These are phyloP conservation scores for Trichoderma koningiopsis DNA, from an alignment of 2,329 filamentous ascomycete genomes.

Conservation along the genomic window DNA sequence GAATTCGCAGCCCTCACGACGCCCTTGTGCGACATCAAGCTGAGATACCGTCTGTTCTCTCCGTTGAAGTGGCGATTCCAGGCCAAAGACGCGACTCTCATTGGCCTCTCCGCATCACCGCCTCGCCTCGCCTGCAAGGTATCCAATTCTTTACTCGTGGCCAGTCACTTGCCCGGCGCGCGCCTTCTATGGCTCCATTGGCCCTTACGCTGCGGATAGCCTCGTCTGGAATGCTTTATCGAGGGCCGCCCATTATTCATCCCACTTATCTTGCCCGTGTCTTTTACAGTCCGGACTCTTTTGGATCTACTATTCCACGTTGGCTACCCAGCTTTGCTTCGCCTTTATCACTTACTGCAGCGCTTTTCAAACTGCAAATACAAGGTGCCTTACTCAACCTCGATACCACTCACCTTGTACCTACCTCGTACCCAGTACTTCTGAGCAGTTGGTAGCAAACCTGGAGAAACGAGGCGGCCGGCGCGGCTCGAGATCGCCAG, in stretches of 20 bases:
- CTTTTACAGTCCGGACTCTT: background rate
- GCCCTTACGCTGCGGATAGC: background rate
- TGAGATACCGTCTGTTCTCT: conserved; percentile 21
- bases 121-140: conserved; percentile 6
- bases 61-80: conserved; percentile 22
- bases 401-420: background rate
- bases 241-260: background rate
- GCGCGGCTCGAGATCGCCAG: conserved; percentile 15
- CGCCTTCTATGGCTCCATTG: background rate
- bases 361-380: background rate
- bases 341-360: background rate
- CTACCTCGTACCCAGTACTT: background rate
- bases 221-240: background rate
- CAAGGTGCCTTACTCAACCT: background rate
- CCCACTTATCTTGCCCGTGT: background rate
- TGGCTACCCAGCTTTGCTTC: background rate
- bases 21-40: conserved; percentile 25
- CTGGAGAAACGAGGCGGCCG: background rate
- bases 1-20: conserved; percentile 1
- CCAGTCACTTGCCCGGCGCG: conserved; percentile 10
- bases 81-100: conserved; percentile 25
- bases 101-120: conserved; percentile 30
- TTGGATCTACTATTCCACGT: background rate
- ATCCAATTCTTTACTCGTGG: background rate
- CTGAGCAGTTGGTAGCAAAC: background rate